phyloP scores from a whole-genome alignment of 306 rosid species.

The Ochetophila trinervis region DNA sequence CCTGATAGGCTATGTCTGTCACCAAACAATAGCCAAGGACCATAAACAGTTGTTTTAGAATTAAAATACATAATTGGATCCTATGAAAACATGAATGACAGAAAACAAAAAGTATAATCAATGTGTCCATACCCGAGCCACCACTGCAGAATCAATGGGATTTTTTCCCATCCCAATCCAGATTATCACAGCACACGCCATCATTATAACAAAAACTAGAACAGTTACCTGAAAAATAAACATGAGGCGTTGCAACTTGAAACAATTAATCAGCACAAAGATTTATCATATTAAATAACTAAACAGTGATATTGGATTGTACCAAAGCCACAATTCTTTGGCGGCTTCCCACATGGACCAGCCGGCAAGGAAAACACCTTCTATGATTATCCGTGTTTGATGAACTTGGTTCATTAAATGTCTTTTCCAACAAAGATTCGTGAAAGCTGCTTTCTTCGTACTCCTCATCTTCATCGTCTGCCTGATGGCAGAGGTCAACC shows the following conservation, averaged over 20 bases:
- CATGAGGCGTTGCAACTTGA: too few relatives aligned
- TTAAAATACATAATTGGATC: neutral
- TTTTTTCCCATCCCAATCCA: constrained; percentile 77
- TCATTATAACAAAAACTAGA: constrained; percentile 48
- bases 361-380: constrained; percentile 69
- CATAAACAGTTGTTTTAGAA: too few relatives aligned
- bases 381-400: constrained; percentile 47
- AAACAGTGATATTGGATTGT: constrained; percentile 25
- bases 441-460: constrained; percentile 63
- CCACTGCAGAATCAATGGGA: constrained; percentile 63
- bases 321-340: constrained; percentile 85
- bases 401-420: constrained; percentile 39
- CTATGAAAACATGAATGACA: constrained; percentile 12
- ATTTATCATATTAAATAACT: constrained; percentile 6
- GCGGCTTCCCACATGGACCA: constrained; percentile 65
- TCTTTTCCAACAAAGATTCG: constrained; percentile 63
- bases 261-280: neutral
- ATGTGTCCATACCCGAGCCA: constrained; percentile 60
- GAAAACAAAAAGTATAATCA: constrained; percentile 10
- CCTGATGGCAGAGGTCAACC: constrained; percentile 99
- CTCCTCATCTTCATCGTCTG: constrained; percentile 76
- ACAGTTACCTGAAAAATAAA: constrained; percentile 58
- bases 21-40: too few relatives aligned
- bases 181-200: constrained; percentile 68
- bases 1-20: too few relatives aligned